Conservation (phyloP, 176 grass and related monocot genomes). For the Avena eriantha region DNA sequence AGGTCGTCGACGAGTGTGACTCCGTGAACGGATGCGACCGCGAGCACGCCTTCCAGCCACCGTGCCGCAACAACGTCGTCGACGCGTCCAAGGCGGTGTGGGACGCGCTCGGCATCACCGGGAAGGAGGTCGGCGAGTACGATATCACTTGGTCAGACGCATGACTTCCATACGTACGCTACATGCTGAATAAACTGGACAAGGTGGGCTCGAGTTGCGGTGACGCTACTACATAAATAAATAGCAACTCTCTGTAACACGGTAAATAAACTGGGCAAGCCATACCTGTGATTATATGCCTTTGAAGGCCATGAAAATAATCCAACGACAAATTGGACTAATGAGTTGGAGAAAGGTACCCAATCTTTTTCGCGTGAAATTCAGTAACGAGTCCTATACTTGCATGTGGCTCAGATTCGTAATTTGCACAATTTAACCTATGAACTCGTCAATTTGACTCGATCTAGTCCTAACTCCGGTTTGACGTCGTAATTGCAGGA, state of each 20-base stretch:
- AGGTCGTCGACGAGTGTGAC: slow-evolving; percentile 77
- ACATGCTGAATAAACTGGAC: background rate
- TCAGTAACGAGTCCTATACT: too few species aligned
- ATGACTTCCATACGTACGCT: background rate
- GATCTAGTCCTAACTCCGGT: background rate
- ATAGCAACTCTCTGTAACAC: too few species aligned
- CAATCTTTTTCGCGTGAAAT: too few species aligned
- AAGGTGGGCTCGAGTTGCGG: background rate
- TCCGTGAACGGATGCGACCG: slow-evolving; percentile 55
- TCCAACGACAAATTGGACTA: too few species aligned
- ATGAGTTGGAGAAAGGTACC: too few species aligned
- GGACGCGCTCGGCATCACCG: slow-evolving; percentile 45
- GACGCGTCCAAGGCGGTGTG: slow-evolving; percentile 64
- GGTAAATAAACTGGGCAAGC: too few species aligned
- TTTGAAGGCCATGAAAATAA: too few species aligned
- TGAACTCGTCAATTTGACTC: background rate
- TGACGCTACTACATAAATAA: too few species aligned
- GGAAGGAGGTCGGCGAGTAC: slow-evolving; percentile 40
- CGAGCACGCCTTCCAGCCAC: slow-evolving; percentile 60
- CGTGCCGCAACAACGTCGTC: slow-evolving; percentile 58
- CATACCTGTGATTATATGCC: too few species aligned
- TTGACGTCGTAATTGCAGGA: background rate
- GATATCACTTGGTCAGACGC: slow-evolving; percentile 50
- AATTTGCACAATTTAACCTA: background rate
- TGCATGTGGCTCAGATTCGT: too few species aligned